phyloP scores from a whole-genome alignment of 495 filamentous ascomycete genomes.

The Penicillium antarcticum region DNA sequence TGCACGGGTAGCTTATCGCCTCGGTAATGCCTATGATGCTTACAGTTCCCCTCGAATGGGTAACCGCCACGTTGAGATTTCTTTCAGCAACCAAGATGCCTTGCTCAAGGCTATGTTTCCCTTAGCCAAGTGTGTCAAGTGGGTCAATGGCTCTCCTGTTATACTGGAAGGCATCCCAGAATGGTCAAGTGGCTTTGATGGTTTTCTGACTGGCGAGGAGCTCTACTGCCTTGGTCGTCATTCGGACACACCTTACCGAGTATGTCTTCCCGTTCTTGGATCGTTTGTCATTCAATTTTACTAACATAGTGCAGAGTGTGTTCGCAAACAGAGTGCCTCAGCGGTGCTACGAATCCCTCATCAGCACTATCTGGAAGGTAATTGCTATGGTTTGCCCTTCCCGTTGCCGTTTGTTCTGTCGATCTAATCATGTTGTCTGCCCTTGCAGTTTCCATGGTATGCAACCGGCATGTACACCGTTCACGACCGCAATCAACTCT shows the following conservation, averaged over 20 bases:
- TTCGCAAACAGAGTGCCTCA: constrained; percentile 64
- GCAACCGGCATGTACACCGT: constrained; percentile 60
- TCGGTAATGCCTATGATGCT: constrained; percentile 41
- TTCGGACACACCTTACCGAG: constrained; percentile 63
- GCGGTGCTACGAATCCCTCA: constrained; percentile 71
- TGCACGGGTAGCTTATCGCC: constrained; percentile 29
- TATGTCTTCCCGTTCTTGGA: constrained; percentile 34
- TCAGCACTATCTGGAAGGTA: constrained; percentile 71
- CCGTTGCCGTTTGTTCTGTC: neutral
- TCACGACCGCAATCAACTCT: constrained; percentile 57
- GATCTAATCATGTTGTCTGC: constrained; percentile 3
- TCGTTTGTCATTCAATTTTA: neutral
- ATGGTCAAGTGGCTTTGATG: constrained; percentile 65
- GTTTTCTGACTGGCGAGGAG: constrained; percentile 70
- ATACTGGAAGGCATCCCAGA: constrained; percentile 38
- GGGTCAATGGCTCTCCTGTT: constrained; percentile 49
- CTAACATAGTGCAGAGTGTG: constrained; percentile 46
- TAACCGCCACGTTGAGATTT: constrained; percentile 60
- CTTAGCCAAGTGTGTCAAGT: constrained; percentile 58
- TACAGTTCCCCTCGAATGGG: constrained; percentile 57
- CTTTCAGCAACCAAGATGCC: constrained; percentile 54
- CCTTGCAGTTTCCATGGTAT: constrained; percentile 64
- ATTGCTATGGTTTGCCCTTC: neutral
- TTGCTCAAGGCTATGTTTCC: constrained; percentile 71
- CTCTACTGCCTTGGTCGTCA: constrained; percentile 63